Conservation (phyloP, 768 basidiomycete genomes). For the Cytidiella melzeri region DNA sequence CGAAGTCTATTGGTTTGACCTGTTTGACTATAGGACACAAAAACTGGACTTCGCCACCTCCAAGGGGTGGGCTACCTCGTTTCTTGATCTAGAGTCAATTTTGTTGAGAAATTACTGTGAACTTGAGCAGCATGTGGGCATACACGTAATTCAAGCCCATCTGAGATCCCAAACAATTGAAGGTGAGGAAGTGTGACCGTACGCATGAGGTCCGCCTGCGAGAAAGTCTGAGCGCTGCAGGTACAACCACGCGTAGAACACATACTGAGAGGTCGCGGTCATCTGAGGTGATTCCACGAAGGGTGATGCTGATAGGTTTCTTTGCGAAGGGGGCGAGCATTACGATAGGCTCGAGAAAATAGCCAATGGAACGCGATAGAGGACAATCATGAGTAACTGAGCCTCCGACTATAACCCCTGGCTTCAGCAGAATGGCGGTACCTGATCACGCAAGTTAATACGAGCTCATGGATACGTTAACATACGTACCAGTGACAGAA, state of each 20-base stretch:
- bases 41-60: constrained; percentile 92
- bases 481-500: constrained; percentile 76
- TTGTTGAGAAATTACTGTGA: background rate
- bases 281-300: constrained; percentile 90
- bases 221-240: constrained; percentile 1
- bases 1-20: constrained; percentile 88
- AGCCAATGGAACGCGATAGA: constrained; percentile 82
- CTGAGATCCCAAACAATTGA: constrained; percentile 83
- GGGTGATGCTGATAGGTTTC: constrained; percentile 70
- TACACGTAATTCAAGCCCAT: constrained; percentile 86
- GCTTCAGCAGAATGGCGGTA: constrained; percentile 87
- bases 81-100: constrained; percentile 82
- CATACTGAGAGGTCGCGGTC: constrained; percentile 86
- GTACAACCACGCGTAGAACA: constrained; percentile 14
- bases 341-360: constrained; percentile 87
- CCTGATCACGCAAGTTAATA: constrained; percentile 43
- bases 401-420: constrained; percentile 88
- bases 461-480: no score
- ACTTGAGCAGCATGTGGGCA: constrained; percentile 13
- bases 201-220: constrained; percentile 81
- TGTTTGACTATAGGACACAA: constrained; percentile 89
- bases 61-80: constrained; percentile 84
- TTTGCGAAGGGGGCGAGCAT: constrained; percentile 94
- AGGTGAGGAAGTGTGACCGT: constrained; percentile 90
- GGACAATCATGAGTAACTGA: constrained; percentile 81